A percentile compares a stretch with the other conserved stretches of the same genome.
Evolutionary conservation across 106 monocot species (phyloP).

Genomic region (Vanilla planifolia): DNA sequence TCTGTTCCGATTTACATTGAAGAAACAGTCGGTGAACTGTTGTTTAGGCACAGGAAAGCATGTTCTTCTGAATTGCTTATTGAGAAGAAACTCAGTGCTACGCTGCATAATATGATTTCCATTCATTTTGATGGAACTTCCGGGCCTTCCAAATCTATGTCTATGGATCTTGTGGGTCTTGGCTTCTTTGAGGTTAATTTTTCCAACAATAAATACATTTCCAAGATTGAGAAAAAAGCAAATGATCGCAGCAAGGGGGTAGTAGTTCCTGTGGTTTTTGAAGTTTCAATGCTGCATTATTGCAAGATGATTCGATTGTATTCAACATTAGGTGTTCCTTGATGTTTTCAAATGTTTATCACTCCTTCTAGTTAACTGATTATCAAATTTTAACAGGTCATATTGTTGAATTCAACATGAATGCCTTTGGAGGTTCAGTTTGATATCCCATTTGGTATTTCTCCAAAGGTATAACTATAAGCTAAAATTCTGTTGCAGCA

Average conservation of each 20-base stretch:
- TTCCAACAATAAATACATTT: constrained; percentile 36
- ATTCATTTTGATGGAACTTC: constrained; percentile 89
- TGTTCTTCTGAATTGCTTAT: constrained; percentile 67
- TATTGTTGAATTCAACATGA: constrained; percentile 78
- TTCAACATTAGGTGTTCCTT: constrained; percentile 78
- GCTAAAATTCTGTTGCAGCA: not conserved
- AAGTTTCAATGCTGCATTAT: constrained; percentile 82
- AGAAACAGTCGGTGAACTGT: constrained; percentile 41
- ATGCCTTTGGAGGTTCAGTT: constrained; percentile 78
- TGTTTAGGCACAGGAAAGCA: constrained; percentile 30
- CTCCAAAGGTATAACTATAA: constrained; percentile 64
- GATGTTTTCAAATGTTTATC: constrained; percentile 9
- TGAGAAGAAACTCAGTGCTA: constrained; percentile 46
- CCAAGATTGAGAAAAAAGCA: constrained; percentile 17
- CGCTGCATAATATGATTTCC: constrained; percentile 81
- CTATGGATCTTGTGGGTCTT: constrained; percentile 88
- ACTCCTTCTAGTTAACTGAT: not conserved
- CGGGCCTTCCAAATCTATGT: constrained; percentile 72
- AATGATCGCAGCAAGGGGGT: constrained; percentile 27
- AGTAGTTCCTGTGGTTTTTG: constrained; percentile 88
- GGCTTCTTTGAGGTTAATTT: constrained; percentile 86
- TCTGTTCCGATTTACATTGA: constrained; percentile 84
- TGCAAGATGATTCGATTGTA: constrained; percentile 88
- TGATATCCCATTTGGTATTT: constrained; percentile 95
- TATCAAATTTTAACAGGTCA: constrained; percentile 41